These are phyloP conservation scores for Lagenidium giganteum DNA, from an alignment of 352 stramenopile genomes.

Conservation along the genomic window DNA sequence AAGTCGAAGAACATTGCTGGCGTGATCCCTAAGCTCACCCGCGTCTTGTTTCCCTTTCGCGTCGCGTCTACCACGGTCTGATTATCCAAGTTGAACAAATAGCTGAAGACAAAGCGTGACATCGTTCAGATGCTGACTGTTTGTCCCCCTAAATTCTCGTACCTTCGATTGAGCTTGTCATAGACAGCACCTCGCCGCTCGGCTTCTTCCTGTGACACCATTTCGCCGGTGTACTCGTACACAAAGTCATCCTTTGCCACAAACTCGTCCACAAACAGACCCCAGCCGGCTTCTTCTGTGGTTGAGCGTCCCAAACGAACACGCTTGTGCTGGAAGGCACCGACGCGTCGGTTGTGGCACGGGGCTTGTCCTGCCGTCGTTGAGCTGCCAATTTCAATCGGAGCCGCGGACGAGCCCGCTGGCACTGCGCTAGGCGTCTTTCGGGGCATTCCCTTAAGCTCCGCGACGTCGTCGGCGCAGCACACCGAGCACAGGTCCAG, in stretches of 20 bases:
- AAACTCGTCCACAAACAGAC: slow-evolving; percentile 85
- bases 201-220: slow-evolving; percentile 88
- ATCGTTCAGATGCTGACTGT: too few species aligned
- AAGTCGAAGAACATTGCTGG: too few species aligned
- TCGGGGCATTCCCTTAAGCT: slow-evolving; percentile 6
- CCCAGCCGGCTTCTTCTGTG: slow-evolving; percentile 84
- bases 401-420: too few species aligned
- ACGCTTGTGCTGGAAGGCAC: slow-evolving; percentile 43
- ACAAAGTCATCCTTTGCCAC: slow-evolving; percentile 93
- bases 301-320: slow-evolving; percentile 78
- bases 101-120: slow-evolving; percentile 30
- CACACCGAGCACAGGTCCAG: slow-evolving; percentile 88
- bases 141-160: too few species aligned
- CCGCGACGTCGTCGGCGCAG: slow-evolving; percentile 41
- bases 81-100: slow-evolving; percentile 93
- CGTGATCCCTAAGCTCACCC: slow-evolving; percentile 59
- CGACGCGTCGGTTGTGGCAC: slow-evolving; percentile 67
- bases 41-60: slow-evolving; percentile 93
- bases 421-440: background rate
- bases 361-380: slow-evolving; percentile 25
- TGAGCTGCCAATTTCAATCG: too few species aligned
- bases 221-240: slow-evolving; percentile 94
- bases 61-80: slow-evolving; percentile 92
- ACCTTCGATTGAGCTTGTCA: slow-evolving; percentile 83
- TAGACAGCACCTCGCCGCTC: slow-evolving; percentile 86